Conservation (phyloP, 805 yeast species). For the Nakazawaea peltata region DNA sequence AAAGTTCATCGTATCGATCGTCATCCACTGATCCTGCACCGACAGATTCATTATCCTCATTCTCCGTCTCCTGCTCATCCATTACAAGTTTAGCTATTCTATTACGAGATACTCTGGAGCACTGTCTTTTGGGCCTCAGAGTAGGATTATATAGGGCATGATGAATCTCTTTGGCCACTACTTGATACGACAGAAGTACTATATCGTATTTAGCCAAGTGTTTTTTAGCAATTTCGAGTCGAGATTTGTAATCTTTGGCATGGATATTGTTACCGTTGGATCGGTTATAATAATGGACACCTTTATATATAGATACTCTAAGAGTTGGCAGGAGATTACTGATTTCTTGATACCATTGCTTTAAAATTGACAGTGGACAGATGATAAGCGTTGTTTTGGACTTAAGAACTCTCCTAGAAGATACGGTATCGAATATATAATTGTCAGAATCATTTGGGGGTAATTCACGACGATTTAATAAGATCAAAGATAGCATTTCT, state of each 20-base stretch:
- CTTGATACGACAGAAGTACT: constrained; percentile 70
- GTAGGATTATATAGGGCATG: constrained; percentile 67
- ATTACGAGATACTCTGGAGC: constrained; percentile 17
- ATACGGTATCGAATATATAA: constrained; percentile 28
- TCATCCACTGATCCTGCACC: too few species aligned
- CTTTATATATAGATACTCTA: constrained; percentile 56
- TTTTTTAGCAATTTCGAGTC: constrained; percentile 36
- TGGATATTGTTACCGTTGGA: constrained; percentile 1
- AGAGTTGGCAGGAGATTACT: constrained; percentile 48
- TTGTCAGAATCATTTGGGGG: constrained; percentile 4
- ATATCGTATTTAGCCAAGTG: constrained; percentile 63
- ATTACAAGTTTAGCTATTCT: constrained; percentile 13
- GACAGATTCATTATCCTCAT: constrained; percentile 8
- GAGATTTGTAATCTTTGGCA: constrained; percentile 24
- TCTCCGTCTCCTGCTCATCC: constrained; percentile 6
- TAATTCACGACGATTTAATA: constrained; percentile 48
- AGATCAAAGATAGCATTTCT: constrained; percentile 62
- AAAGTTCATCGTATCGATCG: constrained; percentile 21
- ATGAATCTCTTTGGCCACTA: constrained; percentile 68
- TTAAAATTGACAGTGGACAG: constrained; percentile 75
- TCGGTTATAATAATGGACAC: constrained; percentile 29
- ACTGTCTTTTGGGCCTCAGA: constrained; percentile 34
- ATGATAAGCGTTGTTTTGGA: constrained; percentile 73
- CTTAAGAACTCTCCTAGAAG: constrained; percentile 35
- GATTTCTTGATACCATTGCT: constrained; percentile 84